Base-by-base conservation (phyloP, 805 yeast genomes). In the Maudiozyma barnettii region DNA sequence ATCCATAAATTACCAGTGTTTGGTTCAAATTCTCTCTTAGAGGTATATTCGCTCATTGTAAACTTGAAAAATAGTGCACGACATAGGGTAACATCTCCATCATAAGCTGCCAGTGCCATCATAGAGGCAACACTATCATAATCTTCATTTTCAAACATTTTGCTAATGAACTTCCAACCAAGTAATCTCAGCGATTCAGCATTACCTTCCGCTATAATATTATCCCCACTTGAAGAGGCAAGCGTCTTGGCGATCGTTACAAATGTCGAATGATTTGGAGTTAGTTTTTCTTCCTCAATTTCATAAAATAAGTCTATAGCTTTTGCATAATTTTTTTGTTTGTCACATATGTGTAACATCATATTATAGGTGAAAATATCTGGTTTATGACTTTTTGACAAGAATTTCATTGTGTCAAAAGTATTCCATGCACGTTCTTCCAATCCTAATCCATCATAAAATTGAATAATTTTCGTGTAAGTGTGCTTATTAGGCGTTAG, bases 331-430 rank as follows among this genome's bases (percentile, higher is more conserved):
- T 85, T 77, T 43, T 77, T 72, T 46, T 77, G 73, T 51, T 76
- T 75, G 3, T 81, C 77, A 51, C 84, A 79, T 7, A 86, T 70
- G 10, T 79, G 72, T 12, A 91, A 76, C 71, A 89, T 77, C 5
- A 84, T 76, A 49, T 82, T 79, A 63, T 89, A 93, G 1, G 89
- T 77, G 16, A 67, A 64, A 0, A 77, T 57, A 43, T 80, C 84
- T 0, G 98, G 96, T 44, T 77, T 74, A 14, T 89, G 78, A 23
- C 70, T 68, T 4, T 70, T 58, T 1, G 93, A 79, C 54, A 83
- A 63, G 61, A 86, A 91, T 60, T 88, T 91, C 89, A 93, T 80
- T 51, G 87, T 78, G 53, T 83, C 88, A 65, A 93, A 93, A 2
- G 85, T 69, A 41, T 79, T 79, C 47, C 76, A 75, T 0, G 95